phyloP scores from a whole-genome alignment of 805 yeast genomes.

The Teunomyces gatunensis region DNA sequence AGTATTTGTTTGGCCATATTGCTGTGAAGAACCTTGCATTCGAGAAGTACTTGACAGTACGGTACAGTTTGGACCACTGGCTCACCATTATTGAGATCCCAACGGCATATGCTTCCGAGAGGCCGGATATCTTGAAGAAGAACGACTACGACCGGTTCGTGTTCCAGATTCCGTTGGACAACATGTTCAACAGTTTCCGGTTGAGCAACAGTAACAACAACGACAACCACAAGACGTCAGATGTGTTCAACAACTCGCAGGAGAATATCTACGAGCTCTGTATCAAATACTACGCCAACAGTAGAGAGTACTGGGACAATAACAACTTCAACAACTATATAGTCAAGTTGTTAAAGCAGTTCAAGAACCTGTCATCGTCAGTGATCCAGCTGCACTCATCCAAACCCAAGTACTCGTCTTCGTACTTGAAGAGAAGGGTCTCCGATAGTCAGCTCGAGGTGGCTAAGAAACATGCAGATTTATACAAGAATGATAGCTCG shows the following conservation, averaged over 20 bases:
- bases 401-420: conserved; percentile 39
- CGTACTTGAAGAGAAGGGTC: conserved; percentile 31
- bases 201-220: conserved; percentile 6
- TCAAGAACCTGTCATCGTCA: conserved; percentile 3
- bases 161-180: conserved; percentile 55
- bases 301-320: conserved; percentile 75
- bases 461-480: conserved; percentile 6
- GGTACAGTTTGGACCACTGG: conserved; percentile 83
- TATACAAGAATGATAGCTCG: conserved; percentile 8
- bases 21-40: conserved; percentile 75
- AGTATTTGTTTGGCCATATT: conserved; percentile 64
- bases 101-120: conserved; percentile 57
- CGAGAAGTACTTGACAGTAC: conserved; percentile 62
- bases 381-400: conserved; percentile 17
- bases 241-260: conserved; percentile 9
- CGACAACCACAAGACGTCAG: conserved; percentile 2
- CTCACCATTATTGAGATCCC: conserved; percentile 65
- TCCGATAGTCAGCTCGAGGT: conserved; percentile 24
- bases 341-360: conserved; percentile 39
- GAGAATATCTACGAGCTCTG: conserved; percentile 46
- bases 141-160: conserved; percentile 68
- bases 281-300: conserved; percentile 49
- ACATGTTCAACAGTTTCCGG: conserved; percentile 33
- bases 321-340: conserved; percentile 59
- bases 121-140: conserved; percentile 46